Evolutionary conservation across 2,329 filamentous ascomycete species (phyloP), one percentile per base, ranked within the genome.

Genomic region (Penicillium sp.): DNA sequence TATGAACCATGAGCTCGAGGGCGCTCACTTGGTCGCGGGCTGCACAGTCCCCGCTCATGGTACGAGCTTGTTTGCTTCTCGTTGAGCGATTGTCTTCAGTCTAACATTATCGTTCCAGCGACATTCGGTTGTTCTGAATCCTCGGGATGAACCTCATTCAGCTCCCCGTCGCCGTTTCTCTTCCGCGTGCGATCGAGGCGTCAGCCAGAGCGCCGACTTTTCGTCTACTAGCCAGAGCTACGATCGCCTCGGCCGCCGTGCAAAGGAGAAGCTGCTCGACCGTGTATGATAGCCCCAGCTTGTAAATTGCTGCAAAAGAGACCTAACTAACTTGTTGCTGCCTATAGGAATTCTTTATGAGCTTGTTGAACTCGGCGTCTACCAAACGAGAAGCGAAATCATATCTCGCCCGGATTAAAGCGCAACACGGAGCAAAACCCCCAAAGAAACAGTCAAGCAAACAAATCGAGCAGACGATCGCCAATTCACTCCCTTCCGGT

Each of bases 301-400:
- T n/a, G 21, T 54, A 19, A 38, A 35, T 51, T 46, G 19, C 9
- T 11, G 8, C n/a, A 57, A 21, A 60, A 66, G 53, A 67, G 46
- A 7, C 19, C 1, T 53, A 5, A 41, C 46, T 30, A 21, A 64
- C 56, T 38, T 19, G 4, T 63, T 47, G 45, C 41, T 21, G 13
- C 15, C 7, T 41, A 13, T 67, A 93, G 90, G 92, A 97, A 73
- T 90, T 97, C 71, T 89, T 96, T 70, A 84, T 96, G 35, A 93
- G 92, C 17, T 86, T 98, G 3, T 83, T 99, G 35, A 92, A 91
- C 71, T 92, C 93, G 19, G 92, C 93, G 11, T 91, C 93, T 6
- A 97, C 94, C 0, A 96, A 93, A 78, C 88, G 95, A 70, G 95
- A 99, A 80, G 93, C 93, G 52, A 93, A 91, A 77, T 89, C 91